Percentiles rank a stretch among this genome's conserved stretches.
These are phyloP conservation scores for Apiospora sp. DNA, from an alignment of 2,329 filamentous ascomycete genomes.

Conservation along the genomic window DNA sequence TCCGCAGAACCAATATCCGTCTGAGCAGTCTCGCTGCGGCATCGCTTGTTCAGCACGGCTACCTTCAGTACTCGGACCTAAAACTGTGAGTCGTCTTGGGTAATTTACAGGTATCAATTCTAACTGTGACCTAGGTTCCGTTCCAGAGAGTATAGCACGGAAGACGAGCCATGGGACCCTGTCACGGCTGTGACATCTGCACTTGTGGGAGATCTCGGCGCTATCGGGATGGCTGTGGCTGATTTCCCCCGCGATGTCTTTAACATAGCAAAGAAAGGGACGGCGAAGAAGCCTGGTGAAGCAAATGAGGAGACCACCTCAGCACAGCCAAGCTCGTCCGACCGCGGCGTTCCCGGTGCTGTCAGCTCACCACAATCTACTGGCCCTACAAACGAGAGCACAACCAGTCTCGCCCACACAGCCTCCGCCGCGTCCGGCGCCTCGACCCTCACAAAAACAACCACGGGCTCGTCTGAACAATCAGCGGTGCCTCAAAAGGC, in stretches of 20 bases:
- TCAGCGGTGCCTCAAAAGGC: neutral
- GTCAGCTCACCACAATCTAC: neutral
- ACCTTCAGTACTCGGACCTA: constrained; percentile 73
- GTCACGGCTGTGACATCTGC: constrained; percentile 80
- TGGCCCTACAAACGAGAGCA: constrained; percentile 20
- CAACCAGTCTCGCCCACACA: constrained; percentile 19
- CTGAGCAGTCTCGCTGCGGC: constrained; percentile 78
- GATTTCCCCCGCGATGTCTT: constrained; percentile 71
- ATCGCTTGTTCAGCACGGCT: constrained; percentile 69
- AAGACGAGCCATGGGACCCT: constrained; percentile 81
- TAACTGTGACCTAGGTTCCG: constrained; percentile 51
- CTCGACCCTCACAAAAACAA: constrained; percentile 6
- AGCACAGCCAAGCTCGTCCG: neutral
- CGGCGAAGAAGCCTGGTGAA: constrained; percentile 26
- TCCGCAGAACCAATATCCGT: constrained; percentile 71
- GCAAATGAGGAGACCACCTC: constrained; percentile 31
- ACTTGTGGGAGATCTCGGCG: constrained; percentile 82
- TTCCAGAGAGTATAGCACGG: constrained; percentile 74
- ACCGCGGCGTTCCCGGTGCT: neutral
- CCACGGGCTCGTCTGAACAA: constrained; percentile 15
- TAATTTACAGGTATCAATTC: constrained; percentile 1
- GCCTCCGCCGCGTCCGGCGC: constrained; percentile 24
- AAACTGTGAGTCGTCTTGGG: constrained; percentile 66
- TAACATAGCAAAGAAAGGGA: constrained; percentile 42
- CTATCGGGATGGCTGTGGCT: constrained; percentile 82